These are phyloP conservation scores for Calamus simplicifolius DNA, from an alignment of 176 grass and related monocot genomes.

Conservation along the genomic window DNA sequence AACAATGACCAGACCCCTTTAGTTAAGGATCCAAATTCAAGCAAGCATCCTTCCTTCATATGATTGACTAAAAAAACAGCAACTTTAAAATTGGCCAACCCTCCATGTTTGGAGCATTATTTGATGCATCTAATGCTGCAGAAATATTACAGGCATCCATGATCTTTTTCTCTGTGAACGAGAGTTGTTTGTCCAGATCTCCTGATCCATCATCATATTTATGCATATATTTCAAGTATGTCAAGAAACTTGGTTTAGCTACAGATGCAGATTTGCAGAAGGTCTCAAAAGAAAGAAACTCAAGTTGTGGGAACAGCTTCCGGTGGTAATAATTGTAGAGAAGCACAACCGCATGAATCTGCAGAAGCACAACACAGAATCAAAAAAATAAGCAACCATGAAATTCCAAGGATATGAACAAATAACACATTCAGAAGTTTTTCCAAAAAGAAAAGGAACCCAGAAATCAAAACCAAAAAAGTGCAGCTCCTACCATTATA, in stretches of 20 bases:
- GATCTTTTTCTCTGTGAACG: conserved; percentile 31
- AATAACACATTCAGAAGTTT: too few relatives aligned
- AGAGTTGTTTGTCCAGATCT: conserved; percentile 14
- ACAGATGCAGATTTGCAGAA: conserved; percentile 29
- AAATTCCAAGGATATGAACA: not conserved
- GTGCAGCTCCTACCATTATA: too few relatives aligned
- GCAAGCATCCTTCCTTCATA: conserved; percentile 37
- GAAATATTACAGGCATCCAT: conserved; percentile 48
- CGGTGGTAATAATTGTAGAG: conserved; percentile 77
- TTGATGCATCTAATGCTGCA: conserved; percentile 24
- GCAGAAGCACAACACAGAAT: conserved; percentile 1
- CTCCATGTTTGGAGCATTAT: conserved; percentile 13
- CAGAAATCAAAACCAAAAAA: too few relatives aligned
- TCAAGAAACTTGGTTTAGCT: conserved; percentile 20
- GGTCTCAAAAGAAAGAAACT: conserved; percentile 19
- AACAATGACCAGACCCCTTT: conserved; percentile 44
- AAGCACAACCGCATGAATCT: conserved; percentile 59
- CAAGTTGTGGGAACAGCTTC: conserved; percentile 40
- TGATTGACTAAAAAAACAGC: conserved; percentile 42
- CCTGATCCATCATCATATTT: not conserved
- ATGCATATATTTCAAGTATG: conserved; percentile 25
- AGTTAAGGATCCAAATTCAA: conserved; percentile 30
- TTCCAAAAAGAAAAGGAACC: too few relatives aligned
- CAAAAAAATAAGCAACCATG: not conserved
- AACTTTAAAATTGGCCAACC: conserved; percentile 51